Evolutionary conservation across 306 rosid genomes (phyloP).

Genomic region (Parietaria judaica): DNA sequence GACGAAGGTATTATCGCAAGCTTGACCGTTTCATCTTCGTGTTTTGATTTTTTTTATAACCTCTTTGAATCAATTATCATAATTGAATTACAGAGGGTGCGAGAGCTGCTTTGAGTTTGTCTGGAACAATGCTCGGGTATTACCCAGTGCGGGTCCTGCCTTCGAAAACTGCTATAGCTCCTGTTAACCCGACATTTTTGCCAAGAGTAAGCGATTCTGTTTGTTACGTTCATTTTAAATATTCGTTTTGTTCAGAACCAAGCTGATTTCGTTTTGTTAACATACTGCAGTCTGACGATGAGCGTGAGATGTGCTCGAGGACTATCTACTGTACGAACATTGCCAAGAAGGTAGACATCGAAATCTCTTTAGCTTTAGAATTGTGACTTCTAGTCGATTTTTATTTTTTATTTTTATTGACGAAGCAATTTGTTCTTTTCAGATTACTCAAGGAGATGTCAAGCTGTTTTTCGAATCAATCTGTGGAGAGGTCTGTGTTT

Average conservation of each 20-base stretch:
- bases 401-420: constrained; percentile 9
- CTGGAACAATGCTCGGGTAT: constrained; percentile 94
- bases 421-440: constrained; percentile 18
- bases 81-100: constrained; percentile 72
- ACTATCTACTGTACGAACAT: constrained; percentile 95
- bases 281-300: constrained; percentile 71
- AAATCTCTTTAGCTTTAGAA: constrained; percentile 13
- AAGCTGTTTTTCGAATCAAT: constrained; percentile 81
- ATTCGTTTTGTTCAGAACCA: constrained; percentile 5
- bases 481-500: constrained; percentile 87
- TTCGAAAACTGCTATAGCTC: constrained; percentile 98
- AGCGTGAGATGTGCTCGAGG: constrained; percentile 98
- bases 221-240: background rate
- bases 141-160: constrained; percentile 93
- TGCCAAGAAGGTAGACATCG: constrained; percentile 78
- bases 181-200: constrained; percentile 86
- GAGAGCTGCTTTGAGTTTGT: constrained; percentile 77
- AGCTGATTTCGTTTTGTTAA: constrained; percentile 10
- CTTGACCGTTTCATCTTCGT: background rate
- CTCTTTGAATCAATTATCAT: constrained; percentile 19
- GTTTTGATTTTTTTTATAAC: constrained; percentile 1
- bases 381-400: constrained; percentile 5
- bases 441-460: constrained; percentile 96
- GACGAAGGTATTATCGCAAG: constrained; percentile 64
- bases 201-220: constrained; percentile 64